A percentile compares a stretch with the other conserved stretches of the same genome.
These are phyloP conservation scores for Amesomyces nigricolor DNA, from an alignment of 2,329 filamentous ascomycete genomes.

Conservation along the genomic window DNA sequence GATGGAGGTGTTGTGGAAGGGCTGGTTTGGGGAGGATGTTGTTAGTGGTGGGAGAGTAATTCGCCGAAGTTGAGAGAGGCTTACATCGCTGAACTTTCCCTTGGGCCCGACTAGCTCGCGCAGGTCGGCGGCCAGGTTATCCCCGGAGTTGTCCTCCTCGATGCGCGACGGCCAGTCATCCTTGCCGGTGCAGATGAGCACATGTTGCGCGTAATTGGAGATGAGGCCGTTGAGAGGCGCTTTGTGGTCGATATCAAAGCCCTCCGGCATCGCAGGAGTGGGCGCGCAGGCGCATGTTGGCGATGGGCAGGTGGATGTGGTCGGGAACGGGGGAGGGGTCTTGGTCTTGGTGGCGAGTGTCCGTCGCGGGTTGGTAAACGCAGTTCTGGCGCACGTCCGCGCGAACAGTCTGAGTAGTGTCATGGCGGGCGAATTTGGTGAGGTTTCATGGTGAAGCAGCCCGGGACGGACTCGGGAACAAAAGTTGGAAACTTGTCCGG, in stretches of 20 bases:
- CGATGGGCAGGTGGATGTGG: slow-evolving; percentile 58
- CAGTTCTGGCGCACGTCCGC: slow-evolving; percentile 5
- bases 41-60: neutral
- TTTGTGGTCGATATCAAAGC: slow-evolving; percentile 68
- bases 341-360: slow-evolving; percentile 23
- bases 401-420: slow-evolving; percentile 7
- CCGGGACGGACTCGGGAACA: neutral
- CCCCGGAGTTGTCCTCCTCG: slow-evolving; percentile 67
- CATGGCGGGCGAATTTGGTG: slow-evolving; percentile 9
- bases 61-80: slow-evolving; percentile 20
- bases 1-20: slow-evolving; percentile 74
- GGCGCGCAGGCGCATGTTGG: slow-evolving; percentile 71
- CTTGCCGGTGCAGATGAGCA: slow-evolving; percentile 76
- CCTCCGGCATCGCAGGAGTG: slow-evolving; percentile 57
- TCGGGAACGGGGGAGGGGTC: slow-evolving; percentile 35
- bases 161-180: slow-evolving; percentile 78
- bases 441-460: slow-evolving; percentile 4
- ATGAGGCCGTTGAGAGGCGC: slow-evolving; percentile 70
- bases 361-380: neutral
- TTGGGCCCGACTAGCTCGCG: slow-evolving; percentile 63
- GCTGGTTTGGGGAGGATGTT: slow-evolving; percentile 43
- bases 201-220: slow-evolving; percentile 71
- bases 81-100: slow-evolving; percentile 61
- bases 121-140: slow-evolving; percentile 65
- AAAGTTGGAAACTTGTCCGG: neutral